Evolutionary conservation across 345 rosid genomes (phyloP).

Genomic region (Gynandropsis gynandra): DNA sequence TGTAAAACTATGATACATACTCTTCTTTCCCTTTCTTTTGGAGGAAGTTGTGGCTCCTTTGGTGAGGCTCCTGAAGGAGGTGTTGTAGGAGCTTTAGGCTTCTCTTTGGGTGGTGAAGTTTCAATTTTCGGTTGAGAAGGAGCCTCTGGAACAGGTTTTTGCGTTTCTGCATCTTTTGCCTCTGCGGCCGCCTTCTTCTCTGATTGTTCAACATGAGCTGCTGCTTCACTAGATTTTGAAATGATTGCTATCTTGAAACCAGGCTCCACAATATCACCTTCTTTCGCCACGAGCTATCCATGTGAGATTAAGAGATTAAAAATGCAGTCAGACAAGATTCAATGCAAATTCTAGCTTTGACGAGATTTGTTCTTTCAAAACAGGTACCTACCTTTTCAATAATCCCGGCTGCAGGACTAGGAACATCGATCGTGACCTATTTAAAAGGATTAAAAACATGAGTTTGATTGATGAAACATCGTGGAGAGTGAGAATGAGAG

Average conservation of each 20-base stretch:
- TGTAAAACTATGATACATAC: conserved; percentile 31
- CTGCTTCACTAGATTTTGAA: conserved; percentile 60
- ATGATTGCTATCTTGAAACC: conserved; percentile 71
- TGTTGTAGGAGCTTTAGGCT: conserved; percentile 35
- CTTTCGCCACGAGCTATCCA: conserved; percentile 53
- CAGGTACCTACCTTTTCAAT: conserved; percentile 40
- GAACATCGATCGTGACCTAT: conserved; percentile 66
- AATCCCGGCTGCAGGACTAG: conserved; percentile 61
- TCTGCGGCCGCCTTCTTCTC: conserved; percentile 39
- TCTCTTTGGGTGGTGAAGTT: conserved; percentile 33
- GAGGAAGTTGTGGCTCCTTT: conserved; percentile 81
- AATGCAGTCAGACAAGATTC: background rate
- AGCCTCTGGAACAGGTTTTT: conserved; percentile 41
- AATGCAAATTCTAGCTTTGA: background rate
- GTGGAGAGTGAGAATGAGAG: background rate
- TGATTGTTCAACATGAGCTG: conserved; percentile 51
- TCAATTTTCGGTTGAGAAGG: conserved; percentile 36
- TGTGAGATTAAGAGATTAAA: background rate
- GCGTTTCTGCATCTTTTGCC: conserved; percentile 19
- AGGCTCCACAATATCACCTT: conserved; percentile 88
- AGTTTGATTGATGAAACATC: background rate
- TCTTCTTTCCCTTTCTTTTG: conserved; percentile 83
- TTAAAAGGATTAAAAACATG: background rate
- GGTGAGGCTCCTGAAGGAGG: conserved; percentile 52
- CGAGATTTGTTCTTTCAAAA: background rate